These are phyloP conservation scores for Candida ponderosae DNA, from an alignment of 805 yeast species.

Conservation along the genomic window DNA sequence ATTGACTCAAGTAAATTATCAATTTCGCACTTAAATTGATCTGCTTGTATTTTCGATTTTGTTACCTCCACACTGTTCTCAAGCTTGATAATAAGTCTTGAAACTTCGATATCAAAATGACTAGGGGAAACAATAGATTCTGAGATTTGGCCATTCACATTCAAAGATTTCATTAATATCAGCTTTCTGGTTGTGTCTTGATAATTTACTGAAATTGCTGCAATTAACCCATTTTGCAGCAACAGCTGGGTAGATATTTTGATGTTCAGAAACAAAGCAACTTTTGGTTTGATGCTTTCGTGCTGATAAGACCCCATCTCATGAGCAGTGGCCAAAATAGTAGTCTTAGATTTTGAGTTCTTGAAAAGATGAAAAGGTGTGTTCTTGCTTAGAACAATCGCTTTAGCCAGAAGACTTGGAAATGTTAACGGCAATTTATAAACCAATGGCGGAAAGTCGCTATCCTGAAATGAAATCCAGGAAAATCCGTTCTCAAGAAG, in stretches of 20 bases:
- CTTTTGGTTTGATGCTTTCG: slow-evolving; percentile 54
- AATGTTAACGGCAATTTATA: slow-evolving; percentile 27
- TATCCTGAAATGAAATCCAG: neutral
- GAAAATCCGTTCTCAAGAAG: neutral
- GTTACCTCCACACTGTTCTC: too few species aligned
- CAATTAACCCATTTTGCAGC: slow-evolving; percentile 28
- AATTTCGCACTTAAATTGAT: too few species aligned
- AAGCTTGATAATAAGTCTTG: too few species aligned
- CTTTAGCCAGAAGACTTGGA: slow-evolving; percentile 54
- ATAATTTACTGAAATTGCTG: slow-evolving; percentile 42
- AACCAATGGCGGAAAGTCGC: neutral
- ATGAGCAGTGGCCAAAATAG: slow-evolving; percentile 65
- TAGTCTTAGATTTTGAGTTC: slow-evolving; percentile 28
- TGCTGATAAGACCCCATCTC: slow-evolving; percentile 39
- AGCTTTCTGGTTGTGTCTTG: too few species aligned
- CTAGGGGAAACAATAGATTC: too few species aligned
- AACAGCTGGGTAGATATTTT: slow-evolving; percentile 31
- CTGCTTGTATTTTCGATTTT: too few species aligned
- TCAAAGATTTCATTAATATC: too few species aligned
- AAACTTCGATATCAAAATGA: too few species aligned
- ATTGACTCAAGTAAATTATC: too few species aligned
- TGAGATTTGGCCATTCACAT: too few species aligned
- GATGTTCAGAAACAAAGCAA: slow-evolving; percentile 60
- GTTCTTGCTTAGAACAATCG: slow-evolving; percentile 65
- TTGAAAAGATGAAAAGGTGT: slow-evolving; percentile 85